Conservation (phyloP, 225 moss, liverwort and hornwort genomes). For the Anthoceros angustus region DNA sequence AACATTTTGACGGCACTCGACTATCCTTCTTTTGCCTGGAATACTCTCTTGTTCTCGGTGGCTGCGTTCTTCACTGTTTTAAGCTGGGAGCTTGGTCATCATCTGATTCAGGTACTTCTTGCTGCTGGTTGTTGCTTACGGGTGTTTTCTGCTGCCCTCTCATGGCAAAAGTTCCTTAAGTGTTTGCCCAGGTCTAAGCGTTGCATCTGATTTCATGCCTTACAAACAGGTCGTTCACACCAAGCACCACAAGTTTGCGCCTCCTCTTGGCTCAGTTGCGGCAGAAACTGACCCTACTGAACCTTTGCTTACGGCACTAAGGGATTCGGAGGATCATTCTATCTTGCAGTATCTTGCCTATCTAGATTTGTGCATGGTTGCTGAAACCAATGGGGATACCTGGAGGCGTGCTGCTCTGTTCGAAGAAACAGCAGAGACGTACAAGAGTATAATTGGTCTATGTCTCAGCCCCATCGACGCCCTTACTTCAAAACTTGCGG, state of each 20-base stretch:
- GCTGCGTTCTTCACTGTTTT: slow-evolving; percentile 36
- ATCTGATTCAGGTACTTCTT: slow-evolving; percentile 41
- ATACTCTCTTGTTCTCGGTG: slow-evolving; percentile 34
- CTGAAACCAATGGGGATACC: slow-evolving; percentile 70
- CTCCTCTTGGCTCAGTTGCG: slow-evolving; percentile 55
- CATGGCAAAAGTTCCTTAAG: background rate
- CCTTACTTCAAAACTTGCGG: slow-evolving; percentile 45
- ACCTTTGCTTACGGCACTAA: slow-evolving; percentile 43
- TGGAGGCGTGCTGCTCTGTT: slow-evolving; percentile 75
- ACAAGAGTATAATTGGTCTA: slow-evolving; percentile 36
- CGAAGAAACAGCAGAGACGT: slow-evolving; percentile 77
- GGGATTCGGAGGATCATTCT: slow-evolving; percentile 35
- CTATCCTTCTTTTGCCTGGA: slow-evolving; percentile 27
- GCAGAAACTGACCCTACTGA: slow-evolving; percentile 57
- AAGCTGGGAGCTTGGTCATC: slow-evolving; percentile 59
- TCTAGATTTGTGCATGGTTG: slow-evolving; percentile 51
- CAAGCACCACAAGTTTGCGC: slow-evolving; percentile 47
- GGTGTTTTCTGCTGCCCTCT: background rate
- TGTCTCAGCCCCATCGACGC: slow-evolving; percentile 49
- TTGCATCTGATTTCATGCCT: background rate
- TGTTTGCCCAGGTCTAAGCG: background rate
- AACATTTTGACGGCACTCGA: slow-evolving; percentile 10
- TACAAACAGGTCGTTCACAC: slow-evolving; percentile 42
- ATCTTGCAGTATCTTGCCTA: slow-evolving; percentile 53
- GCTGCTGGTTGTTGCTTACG: background rate